Conservation (phyloP, 345 rosid genomes). For the Acer yangbiense region DNA sequence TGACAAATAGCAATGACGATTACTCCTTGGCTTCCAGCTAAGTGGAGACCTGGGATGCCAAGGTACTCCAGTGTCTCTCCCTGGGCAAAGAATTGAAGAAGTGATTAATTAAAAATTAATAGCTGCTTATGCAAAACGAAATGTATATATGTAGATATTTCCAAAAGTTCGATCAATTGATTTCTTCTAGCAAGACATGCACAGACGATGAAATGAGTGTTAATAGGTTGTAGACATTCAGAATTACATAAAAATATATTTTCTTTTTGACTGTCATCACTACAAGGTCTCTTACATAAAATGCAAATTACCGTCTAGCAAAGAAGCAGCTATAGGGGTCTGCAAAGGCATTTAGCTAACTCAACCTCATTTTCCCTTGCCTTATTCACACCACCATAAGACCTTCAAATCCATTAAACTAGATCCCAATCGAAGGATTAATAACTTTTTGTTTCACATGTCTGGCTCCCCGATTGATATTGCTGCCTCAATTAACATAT, state of each 20-base stretch:
- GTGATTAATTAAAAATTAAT: neutral
- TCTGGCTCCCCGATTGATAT: neutral
- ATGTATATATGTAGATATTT: neutral
- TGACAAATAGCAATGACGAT: constrained; percentile 86
- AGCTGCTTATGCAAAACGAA: neutral
- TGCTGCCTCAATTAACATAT: neutral
- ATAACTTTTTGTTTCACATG: neutral
- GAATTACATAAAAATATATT: neutral
- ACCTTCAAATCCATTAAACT: neutral
- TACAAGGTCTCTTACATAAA: neutral
- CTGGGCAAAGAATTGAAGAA: constrained; percentile 32
- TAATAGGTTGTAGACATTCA: neutral
- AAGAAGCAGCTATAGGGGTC: neutral
- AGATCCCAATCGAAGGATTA: neutral
- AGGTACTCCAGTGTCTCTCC: constrained; percentile 94
- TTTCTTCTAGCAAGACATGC: neutral
- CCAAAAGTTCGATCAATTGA: neutral
- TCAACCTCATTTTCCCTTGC: neutral
- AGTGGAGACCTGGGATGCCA: constrained; percentile 89
- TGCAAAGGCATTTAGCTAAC: neutral
- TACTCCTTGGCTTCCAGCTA: constrained; percentile 97
- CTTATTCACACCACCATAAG: too few species aligned
- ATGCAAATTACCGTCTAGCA: neutral
- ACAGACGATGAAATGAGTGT: neutral
- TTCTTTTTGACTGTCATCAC: neutral